Base-by-base conservation (phyloP, 176 grass and related monocot species). In the Triticum urartu region DNA sequence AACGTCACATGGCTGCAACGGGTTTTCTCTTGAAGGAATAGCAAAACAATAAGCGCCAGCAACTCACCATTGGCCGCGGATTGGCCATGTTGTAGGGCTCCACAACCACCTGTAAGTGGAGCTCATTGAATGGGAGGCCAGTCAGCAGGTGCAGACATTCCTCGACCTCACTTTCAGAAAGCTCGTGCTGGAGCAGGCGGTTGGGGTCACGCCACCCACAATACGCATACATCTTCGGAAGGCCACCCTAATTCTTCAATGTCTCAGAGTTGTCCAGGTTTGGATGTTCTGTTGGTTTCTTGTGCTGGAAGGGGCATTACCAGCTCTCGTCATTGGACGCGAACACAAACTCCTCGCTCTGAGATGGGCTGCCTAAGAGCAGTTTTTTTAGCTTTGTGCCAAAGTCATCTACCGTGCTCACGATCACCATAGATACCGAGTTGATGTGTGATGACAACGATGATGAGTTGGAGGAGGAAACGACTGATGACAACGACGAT, bases 331-430 rank as follows among this genome's bases (percentile, higher is more conserved):
- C 25, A 5, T 12, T 81, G 56, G 78, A 72, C 21, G 2, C 13
- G 0, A 21, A 73, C 56, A 52, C 20, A 18, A 64, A 20, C 77
- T 74, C 85, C 12, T 74, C 85, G 7, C 39, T 87, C 25, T 33
- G 9, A 25, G 85, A 73, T 20, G 77, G 78, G 21, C 40, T 64
- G 78, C 68, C 78, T 4, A 52, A 81, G 26, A 30, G 81, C 21
- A 64, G 11, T 11, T 87, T 87, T 13, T 87, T 45, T 3, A 45
- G 77, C 39, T 7, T 87, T 21, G 77, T 87, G 39, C 85, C 85
- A 28, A 36, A 73, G 21, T 20, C 38, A 13, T 28, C 10, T 25
- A 24, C n/a, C 35, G 11, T 86, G 48, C 75, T 86, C 75, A 21
- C 4, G 32, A 61, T 18, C 56, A 87, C 40, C 77, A 81, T 81